These are phyloP conservation scores for Yamadazyma scolyti DNA, from an alignment of 805 yeast genomes.

Conservation along the genomic window DNA sequence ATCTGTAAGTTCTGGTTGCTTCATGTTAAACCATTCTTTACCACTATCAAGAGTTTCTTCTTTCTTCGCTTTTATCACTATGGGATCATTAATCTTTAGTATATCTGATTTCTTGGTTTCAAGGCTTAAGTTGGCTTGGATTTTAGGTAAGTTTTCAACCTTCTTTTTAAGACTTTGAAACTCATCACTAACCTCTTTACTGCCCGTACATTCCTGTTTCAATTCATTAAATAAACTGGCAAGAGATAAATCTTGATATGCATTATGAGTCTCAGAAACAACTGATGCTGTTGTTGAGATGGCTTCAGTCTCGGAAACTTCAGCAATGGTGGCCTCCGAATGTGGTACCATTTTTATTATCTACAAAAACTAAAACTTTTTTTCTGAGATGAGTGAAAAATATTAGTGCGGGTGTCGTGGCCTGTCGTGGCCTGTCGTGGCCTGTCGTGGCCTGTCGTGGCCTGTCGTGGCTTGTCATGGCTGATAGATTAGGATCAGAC, in stretches of 20 bases:
- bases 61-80: slow-evolving; percentile 15
- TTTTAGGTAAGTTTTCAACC: slow-evolving; percentile 37
- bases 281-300: slow-evolving; percentile 23
- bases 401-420: too few species aligned
- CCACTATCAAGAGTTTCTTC: slow-evolving; percentile 40
- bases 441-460: too few species aligned
- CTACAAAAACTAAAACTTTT: slow-evolving; percentile 1
- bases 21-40: slow-evolving; percentile 75
- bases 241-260: slow-evolving; percentile 15
- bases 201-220: slow-evolving; percentile 18
- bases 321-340: slow-evolving; percentile 8
- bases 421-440: too few species aligned
- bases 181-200: slow-evolving; percentile 13
- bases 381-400: slow-evolving; percentile 8
- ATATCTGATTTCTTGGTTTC: slow-evolving; percentile 17
- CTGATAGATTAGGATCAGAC: slow-evolving; percentile 1
- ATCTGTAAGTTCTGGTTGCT: slow-evolving; percentile 70
- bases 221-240: slow-evolving; percentile 31
- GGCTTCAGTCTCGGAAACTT: slow-evolving; percentile 22
- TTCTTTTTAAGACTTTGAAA: slow-evolving; percentile 33
- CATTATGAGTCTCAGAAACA: slow-evolving; percentile 14
- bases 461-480: too few species aligned
- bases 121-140: slow-evolving; percentile 24
- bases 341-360: slow-evolving; percentile 2
- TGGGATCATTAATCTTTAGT: slow-evolving; percentile 46